Base-by-base conservation (phyloP, 2,329 filamentous ascomycete genomes). In the Cercospora berteroae region DNA sequence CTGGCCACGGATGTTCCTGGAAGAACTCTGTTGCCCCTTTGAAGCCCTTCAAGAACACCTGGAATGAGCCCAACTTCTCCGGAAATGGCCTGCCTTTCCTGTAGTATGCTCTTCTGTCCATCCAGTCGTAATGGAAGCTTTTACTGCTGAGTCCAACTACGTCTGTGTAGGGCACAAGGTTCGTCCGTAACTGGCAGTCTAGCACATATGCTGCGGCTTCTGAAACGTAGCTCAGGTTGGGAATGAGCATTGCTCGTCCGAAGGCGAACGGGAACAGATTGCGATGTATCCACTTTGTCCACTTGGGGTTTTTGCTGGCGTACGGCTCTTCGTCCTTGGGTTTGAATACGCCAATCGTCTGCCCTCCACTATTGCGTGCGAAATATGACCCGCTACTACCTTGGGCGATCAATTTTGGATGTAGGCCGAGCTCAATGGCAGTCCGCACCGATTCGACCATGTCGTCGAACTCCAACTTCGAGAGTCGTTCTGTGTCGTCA, bases 291-390 rank as follows among this genome's bases (percentile, higher is more conserved):
- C 95, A 99, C 81, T 99, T 99, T 9, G 33, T 63, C 61, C 63
- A 68, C 79, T 99, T 99, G 5, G 95, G 95, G 77, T 99, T 99
- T 73, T 93, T 91, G 33, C 92, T 95, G 1, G 95, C 95, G 77
- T 97, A 99, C 0, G 95, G 95, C 79, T 99, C 96, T 81, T 99
- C 95, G 74, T 99, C 95, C 81, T 99, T 99, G 50, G 95, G 95
- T 79, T 99, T 99, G 82, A 99, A 99, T 4, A 99, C 95, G 39
- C 94, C 95, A 4, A 99, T 93, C 16, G 97, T 92, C 82, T 96
- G 97, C 61, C 95, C 95, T 65, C 94, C 90, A 1, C 87, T 87
- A 75, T 97, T 96, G 67, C 94, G 87, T 27, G 95, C 95, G 84
- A 99, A 99, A 82, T 99, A 99, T 79, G 94, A 97, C 59, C 95